Base-by-base conservation (phyloP, 352 stramenopile genomes). In the Phytophthora sp. region DNA sequence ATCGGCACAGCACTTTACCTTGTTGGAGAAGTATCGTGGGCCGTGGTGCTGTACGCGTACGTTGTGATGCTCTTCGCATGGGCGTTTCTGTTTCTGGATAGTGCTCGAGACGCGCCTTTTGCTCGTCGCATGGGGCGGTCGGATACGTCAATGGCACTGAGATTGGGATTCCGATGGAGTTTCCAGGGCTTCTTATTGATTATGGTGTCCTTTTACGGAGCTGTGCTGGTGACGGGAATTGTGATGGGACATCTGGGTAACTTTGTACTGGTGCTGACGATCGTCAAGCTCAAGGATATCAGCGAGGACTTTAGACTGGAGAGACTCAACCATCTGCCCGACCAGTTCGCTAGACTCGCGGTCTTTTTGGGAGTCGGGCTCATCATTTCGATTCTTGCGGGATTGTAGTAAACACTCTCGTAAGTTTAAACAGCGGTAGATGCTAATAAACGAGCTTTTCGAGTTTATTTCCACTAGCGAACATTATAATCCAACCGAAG, bases 251-350 rank as follows among this genome's bases (percentile, higher is more conserved):
- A 94, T 57, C 29, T 92, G 8, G 78, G 80, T 4, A 93, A 94
- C 59, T 66, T 93, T 13, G 20, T 86, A n/a, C 69, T 94, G 27
- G 6, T 93, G 7, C 53, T 80, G 16, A 80, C 77, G 1, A 81
- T 94, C 24, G 26, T 62, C 20, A 79, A 78, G 35, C 65, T 93
- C 11, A 89, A 90, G 33, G 81, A 88, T 54, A 77, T 93, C 16
- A 79, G 68, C 50, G 86, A 94, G 42, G 78, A 79, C 9, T 93
- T 94, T 46, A 72, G 84, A 51, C 63, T 92, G 23, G 86, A 92
- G 52, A 64, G 77, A 58, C 71, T 94, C 27, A 64, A 83, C 20
- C 65, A 81, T 7, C 65, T 94, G 36, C 80, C 86, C 0, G 76
- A 84, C 21, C 69, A 74, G n/a, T 61, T 93, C 36, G 79, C 80